Percentiles rank a stretch among this genome's conserved stretches.
Conservation (phyloP, 1,284 basidiomycete genomes). For the Leccinum fuscescens region DNA sequence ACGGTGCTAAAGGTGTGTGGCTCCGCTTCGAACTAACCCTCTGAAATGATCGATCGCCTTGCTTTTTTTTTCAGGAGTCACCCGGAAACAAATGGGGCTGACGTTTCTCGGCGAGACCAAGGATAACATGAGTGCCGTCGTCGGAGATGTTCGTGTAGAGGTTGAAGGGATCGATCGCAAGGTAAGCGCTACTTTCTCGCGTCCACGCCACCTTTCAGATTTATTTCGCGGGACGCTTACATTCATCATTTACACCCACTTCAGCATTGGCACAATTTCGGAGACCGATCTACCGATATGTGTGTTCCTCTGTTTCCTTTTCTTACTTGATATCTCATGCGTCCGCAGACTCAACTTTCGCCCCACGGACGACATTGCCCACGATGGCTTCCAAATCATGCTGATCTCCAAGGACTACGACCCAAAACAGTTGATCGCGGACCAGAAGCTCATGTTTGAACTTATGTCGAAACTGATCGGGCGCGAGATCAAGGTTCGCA, state of each 20-base stretch:
- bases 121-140: conserved; percentile 5
- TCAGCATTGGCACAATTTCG: conserved; percentile 36
- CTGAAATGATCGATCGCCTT: not conserved
- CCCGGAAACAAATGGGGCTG: conserved; percentile 44
- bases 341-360: conserved; percentile 13
- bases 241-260: not conserved
- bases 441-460: conserved; percentile 16
- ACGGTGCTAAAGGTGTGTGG: not conserved
- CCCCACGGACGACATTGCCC: conserved; percentile 19
- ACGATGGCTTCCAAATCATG: conserved; percentile 36
- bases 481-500: conserved; percentile 15
- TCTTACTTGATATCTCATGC: not conserved
- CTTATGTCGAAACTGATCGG: conserved; percentile 17
- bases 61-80: conserved; percentile 19
- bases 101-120: conserved; percentile 46
- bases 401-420: conserved; percentile 30
- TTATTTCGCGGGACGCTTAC: not conserved
- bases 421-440: conserved; percentile 26
- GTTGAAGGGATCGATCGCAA: not conserved
- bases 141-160: not conserved
- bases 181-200: not conserved
- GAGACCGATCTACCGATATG: conserved; percentile 13
- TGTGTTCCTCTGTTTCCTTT: not conserved
- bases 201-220: no score
- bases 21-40: not conserved